Percentiles rank a stretch among this genome's conserved stretches.
These are phyloP conservation scores for Plantago ovata DNA, from an alignment of 257 asterid genomes.

Conservation along the genomic window DNA sequence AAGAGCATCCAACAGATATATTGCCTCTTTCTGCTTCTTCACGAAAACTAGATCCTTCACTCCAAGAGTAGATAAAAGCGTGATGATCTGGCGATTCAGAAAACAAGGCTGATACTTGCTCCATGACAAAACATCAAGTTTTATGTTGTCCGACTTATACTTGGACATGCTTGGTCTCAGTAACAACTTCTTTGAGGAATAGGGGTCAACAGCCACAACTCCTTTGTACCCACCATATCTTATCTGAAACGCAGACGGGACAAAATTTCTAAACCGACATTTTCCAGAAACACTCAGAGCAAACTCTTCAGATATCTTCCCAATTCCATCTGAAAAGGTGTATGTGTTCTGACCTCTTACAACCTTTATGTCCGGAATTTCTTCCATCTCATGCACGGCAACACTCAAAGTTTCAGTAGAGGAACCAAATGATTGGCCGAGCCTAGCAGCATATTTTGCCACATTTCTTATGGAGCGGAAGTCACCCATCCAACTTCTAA, in stretches of 20 bases:
- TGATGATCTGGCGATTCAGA: conserved; percentile 73
- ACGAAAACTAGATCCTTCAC: conserved; percentile 51
- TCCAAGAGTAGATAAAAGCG: conserved; percentile 83
- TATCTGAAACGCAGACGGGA: conserved; percentile 86
- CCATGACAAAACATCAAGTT: conserved; percentile 72
- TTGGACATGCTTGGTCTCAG: conserved; percentile 78
- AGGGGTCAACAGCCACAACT: conserved; percentile 76
- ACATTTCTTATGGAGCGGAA: conserved; percentile 63
- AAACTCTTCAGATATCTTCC: conserved; percentile 71
- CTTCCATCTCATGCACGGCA: conserved; percentile 37
- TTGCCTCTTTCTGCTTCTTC: conserved; percentile 65
- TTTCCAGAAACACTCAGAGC: conserved; percentile 60
- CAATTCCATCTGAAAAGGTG: conserved; percentile 85
- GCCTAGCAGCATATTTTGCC: conserved; percentile 91
- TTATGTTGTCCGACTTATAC: conserved; percentile 54
- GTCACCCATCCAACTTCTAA: conserved; percentile 86
- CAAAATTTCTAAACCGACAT: conserved; percentile 44
- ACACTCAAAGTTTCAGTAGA: conserved; percentile 73
- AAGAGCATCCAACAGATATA: conserved; percentile 60
- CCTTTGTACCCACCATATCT: conserved; percentile 92
- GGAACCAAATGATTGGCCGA: conserved; percentile 95
- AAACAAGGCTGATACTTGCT: conserved; percentile 86
- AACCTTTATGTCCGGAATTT: conserved; percentile 44
- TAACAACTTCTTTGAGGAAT: conserved; percentile 51
- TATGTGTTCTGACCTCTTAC: conserved; percentile 26